Conservation (phyloP, 495 filamentous ascomycete species). For the Penicillium roqueforti region DNA sequence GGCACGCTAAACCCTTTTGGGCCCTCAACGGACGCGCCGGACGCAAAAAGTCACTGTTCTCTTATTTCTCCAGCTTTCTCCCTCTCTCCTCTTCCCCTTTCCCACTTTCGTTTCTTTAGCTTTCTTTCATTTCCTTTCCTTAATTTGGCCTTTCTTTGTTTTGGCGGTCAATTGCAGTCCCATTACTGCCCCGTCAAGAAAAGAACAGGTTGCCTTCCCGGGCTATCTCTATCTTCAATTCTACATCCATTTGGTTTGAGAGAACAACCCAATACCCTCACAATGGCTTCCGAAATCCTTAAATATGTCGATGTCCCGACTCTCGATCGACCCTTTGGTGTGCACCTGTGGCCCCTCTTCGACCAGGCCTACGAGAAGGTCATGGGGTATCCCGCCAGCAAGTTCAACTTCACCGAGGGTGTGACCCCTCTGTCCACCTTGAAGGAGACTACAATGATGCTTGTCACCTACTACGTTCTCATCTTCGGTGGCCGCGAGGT, state of each 20-base stretch:
- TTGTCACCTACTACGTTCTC: slow-evolving; percentile 60
- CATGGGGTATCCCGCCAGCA: slow-evolving; percentile 59
- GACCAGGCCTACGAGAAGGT: slow-evolving; percentile 71
- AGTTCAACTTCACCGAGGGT: slow-evolving; percentile 57
- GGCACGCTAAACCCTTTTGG: slow-evolving; percentile 29
- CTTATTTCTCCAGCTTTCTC: slow-evolving; percentile 22
- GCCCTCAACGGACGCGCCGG: slow-evolving; percentile 31
- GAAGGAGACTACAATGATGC: slow-evolving; percentile 50
- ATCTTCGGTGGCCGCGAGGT: slow-evolving; percentile 64
- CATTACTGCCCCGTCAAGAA: slow-evolving; percentile 2
- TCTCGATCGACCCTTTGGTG: slow-evolving; percentile 86
- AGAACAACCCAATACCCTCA: slow-evolving; percentile 9
- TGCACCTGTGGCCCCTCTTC: slow-evolving; percentile 93
- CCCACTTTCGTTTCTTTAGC: slow-evolving; percentile 24
- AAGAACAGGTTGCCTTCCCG: slow-evolving; percentile 1
- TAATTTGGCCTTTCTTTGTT: slow-evolving; percentile 5
- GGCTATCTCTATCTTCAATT: slow-evolving; percentile 1
- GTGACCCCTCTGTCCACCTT: slow-evolving; percentile 59
- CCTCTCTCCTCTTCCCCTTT: slow-evolving; percentile 22
- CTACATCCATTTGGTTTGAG: background rate
- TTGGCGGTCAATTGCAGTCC: background rate
- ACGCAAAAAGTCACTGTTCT: slow-evolving; percentile 25
- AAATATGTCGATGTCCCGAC: slow-evolving; percentile 68
- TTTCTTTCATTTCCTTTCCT: slow-evolving; percentile 7
- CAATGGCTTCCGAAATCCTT: slow-evolving; percentile 52